These are phyloP conservation scores for Ophiostoma novo-ulmi DNA, from an alignment of 2,329 filamentous ascomycete genomes.

Conservation along the genomic window DNA sequence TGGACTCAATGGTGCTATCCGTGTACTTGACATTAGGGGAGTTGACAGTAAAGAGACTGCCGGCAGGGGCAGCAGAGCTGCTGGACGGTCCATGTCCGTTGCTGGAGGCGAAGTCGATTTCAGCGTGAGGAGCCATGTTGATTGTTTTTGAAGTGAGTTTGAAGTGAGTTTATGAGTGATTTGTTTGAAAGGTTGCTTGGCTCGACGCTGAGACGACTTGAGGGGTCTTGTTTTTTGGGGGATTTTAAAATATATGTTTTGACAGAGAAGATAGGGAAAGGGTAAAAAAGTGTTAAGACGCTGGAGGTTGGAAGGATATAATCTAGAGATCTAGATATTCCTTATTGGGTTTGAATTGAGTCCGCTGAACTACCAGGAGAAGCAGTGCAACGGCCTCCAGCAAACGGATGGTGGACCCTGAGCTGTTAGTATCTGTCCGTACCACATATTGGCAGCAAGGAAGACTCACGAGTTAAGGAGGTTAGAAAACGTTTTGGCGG, in stretches of 20 bases:
- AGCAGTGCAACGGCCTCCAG: constrained; percentile 90
- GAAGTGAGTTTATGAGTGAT: constrained; percentile 24
- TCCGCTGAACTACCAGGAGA: constrained; percentile 77
- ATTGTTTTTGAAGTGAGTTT: constrained; percentile 16
- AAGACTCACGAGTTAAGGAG: constrained; percentile 83
- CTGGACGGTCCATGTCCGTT: constrained; percentile 48
- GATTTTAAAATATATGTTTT: constrained; percentile 12
- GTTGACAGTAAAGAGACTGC: constrained; percentile 69
- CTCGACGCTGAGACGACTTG: constrained; percentile 3
- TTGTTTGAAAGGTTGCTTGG: neutral
- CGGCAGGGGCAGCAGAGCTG: constrained; percentile 40
- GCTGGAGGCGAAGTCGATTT: constrained; percentile 51
- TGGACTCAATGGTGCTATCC: constrained; percentile 79
- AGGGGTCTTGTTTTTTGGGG: neutral
- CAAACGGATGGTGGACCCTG: constrained; percentile 92
- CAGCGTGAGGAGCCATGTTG: constrained; percentile 81
- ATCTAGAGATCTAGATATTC: constrained; percentile 14
- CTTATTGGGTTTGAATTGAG: constrained; percentile 56
- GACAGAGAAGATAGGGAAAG: neutral
- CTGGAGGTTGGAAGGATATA: constrained; percentile 11
- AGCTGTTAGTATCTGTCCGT: constrained; percentile 9
- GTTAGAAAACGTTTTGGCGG: constrained; percentile 97
- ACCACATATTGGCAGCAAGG: neutral
- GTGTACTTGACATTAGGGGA: constrained; percentile 93
- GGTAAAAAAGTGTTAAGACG: constrained; percentile 5